Evolutionary conservation across 2,329 filamentous ascomycete species (phyloP).

Genomic region (Colletotrichum orbiculare): DNA sequence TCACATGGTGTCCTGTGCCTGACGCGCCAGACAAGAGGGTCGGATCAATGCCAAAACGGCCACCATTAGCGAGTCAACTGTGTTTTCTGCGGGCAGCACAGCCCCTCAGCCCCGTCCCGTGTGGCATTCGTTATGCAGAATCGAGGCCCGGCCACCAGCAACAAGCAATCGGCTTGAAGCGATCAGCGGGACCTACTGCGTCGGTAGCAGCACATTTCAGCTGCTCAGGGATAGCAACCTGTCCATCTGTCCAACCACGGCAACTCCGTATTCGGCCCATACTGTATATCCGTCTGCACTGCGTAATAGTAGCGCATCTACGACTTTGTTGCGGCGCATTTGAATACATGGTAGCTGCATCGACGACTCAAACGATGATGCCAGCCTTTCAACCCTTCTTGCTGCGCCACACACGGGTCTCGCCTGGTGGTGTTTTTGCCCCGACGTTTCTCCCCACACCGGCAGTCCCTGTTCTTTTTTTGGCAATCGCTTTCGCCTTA

Average conservation of each 20-base stretch:
- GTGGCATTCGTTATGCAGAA: conserved; percentile 29
- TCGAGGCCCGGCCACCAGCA: conserved; percentile 18
- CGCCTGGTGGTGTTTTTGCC: conserved; percentile 25
- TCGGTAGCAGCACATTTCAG: conserved; percentile 34
- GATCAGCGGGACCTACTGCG: conserved; percentile 35
- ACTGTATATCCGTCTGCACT: conserved; percentile 3
- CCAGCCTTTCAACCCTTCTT: conserved; percentile 22
- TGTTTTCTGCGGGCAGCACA: conserved; percentile 32
- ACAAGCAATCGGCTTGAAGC: conserved; percentile 29
- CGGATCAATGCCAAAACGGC: conserved; percentile 31
- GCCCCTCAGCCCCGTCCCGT: conserved; percentile 33
- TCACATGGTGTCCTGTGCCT: conserved; percentile 19
- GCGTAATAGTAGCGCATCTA: conserved; percentile 19
- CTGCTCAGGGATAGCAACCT: conserved; percentile 31
- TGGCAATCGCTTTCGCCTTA: conserved; percentile 18
- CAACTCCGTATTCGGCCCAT: conserved; percentile 21
- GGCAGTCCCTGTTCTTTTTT: conserved; percentile 38
- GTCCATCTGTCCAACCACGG: conserved; percentile 27
- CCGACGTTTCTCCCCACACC: conserved; percentile 21
- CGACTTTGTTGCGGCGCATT: not conserved
- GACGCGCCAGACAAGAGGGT: conserved; percentile 7
- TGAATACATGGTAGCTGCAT: not conserved
- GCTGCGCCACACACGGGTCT: conserved; percentile 36
- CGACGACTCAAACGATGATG: not conserved
- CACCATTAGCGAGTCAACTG: conserved; percentile 32